Conservation (phyloP, 495 filamentous ascomycete species). For the Penicillium pulvis region DNA sequence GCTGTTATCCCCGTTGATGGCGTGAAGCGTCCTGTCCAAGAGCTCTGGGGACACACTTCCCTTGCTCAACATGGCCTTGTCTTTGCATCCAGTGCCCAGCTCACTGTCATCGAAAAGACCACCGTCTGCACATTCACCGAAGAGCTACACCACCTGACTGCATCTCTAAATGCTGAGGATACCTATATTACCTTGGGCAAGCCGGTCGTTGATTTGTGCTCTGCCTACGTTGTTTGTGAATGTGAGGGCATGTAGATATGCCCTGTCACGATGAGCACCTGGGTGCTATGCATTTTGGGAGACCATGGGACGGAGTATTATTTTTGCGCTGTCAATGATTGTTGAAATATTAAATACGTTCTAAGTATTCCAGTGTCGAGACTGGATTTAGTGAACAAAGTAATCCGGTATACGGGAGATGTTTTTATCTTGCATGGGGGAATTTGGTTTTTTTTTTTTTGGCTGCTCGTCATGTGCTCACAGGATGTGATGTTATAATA, state of each 20-base stretch:
- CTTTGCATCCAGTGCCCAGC: conserved; percentile 27
- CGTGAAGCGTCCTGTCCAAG: conserved; percentile 21
- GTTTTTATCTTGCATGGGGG: too few relatives aligned
- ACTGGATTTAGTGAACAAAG: too few relatives aligned
- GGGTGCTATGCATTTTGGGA: not conserved
- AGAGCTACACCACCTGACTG: conserved; percentile 4
- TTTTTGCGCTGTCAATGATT: too few relatives aligned
- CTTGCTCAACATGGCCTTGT: conserved; percentile 23
- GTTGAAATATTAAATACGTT: too few relatives aligned
- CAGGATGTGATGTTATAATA: not conserved
- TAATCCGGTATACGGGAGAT: too few relatives aligned
- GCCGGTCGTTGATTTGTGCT: conserved; percentile 20
- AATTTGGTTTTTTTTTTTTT: too few relatives aligned
- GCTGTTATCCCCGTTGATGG: conserved; percentile 25
- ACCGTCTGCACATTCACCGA: conserved; percentile 24
- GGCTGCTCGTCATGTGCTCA: not conserved
- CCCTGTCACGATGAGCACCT: not conserved
- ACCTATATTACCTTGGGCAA: conserved; percentile 15
- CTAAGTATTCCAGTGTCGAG: too few relatives aligned
- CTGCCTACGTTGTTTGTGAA: conserved; percentile 21
- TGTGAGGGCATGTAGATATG: conserved; percentile 20
- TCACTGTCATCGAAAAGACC: conserved; percentile 20
- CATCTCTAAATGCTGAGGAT: conserved; percentile 10
- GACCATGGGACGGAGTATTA: not conserved
- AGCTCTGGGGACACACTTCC: conserved; percentile 27